Percentiles rank a stretch among this genome's conserved stretches.
Evolutionary conservation across 495 filamentous ascomycete species (phyloP).

Genomic region (Trichoderma gamsii): DNA sequence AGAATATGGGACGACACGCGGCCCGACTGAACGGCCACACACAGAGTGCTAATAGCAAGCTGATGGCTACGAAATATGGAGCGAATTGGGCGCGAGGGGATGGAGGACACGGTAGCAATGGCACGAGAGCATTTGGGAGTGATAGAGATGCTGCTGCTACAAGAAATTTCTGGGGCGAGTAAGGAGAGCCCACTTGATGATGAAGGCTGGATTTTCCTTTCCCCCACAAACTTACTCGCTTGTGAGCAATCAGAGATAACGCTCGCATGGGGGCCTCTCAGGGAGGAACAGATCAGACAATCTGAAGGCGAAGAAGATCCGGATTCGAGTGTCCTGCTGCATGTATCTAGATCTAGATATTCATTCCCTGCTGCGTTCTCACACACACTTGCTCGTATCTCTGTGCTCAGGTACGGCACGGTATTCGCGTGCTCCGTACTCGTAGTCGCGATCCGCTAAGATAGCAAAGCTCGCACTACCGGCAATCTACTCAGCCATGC

Average conservation of each 20-base stretch:
- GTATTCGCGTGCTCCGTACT: constrained; percentile 1
- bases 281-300: neutral
- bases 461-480: too few species aligned
- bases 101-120: neutral
- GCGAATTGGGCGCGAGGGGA: neutral
- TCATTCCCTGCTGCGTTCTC: too few species aligned
- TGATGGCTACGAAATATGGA: neutral
- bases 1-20: neutral
- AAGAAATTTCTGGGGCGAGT: neutral
- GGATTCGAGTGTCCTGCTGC: too few species aligned
- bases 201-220: neutral
- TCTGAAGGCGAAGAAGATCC: neutral
- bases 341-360: too few species aligned
- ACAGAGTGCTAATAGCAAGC: neutral
- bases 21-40: neutral
- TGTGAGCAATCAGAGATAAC: neutral
- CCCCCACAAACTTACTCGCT: neutral
- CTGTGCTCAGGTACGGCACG: neutral
- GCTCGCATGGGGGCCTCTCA: too few species aligned
- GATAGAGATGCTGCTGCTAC: neutral
- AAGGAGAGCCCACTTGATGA: neutral
- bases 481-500: too few species aligned
- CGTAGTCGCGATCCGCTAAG: constrained; percentile 1
- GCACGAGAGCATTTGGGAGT: neutral
- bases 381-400: neutral